Evolutionary conservation across 345 rosid species (phyloP), one percentile per base, ranked within the genome.

Genomic region (Lepidium aucheri): DNA sequence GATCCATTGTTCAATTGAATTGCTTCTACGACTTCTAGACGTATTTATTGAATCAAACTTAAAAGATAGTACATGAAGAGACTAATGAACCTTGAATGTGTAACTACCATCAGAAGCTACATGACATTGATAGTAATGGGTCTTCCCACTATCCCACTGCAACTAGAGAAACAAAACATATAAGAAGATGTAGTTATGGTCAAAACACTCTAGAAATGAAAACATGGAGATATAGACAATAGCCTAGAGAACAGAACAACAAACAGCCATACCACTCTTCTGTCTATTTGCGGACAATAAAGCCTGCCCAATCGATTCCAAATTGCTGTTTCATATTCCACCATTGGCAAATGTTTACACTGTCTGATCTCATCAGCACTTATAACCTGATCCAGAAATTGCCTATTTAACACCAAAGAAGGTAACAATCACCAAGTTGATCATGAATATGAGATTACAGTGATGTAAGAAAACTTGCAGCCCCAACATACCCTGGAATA

Each of bases 81-180:
- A 11, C 3, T 15, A 60, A 64, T 39, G 36, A 68, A 84, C 90
- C 88, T 83, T 85, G 74, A 84, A 90, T 47, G 71, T 70, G 59
- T 13, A 77, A 60, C 53, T 80, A 9, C 87, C 80, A 58, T 75
- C 44, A 1, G 44, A 14, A 61, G 76, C 75, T 42, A 86, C 84
- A 67, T 88, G 72, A 52, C 97, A 91, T 0, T 77, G 84, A 46
- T 86, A 88, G 40, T 66, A 13, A 40, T 72, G 79, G 0, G 89
- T 75, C 47, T 57, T 78, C n/a, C 74, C 80, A 9, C 82, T 67
- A 78, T 82, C 88, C 89, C 88, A 79, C 28, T 75, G 58, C 15
- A 33, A 26, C 96, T 88, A 83, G 66, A 44, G 52, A 34, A 63
- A 15, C 39, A 53, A 42, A 43, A 22, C 16, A 18, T 9, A 22